Evolutionary conservation across 169 alveolate species (phyloP), one percentile per base, ranked within the genome.

Genomic region (Plasmodium gaboni): DNA sequence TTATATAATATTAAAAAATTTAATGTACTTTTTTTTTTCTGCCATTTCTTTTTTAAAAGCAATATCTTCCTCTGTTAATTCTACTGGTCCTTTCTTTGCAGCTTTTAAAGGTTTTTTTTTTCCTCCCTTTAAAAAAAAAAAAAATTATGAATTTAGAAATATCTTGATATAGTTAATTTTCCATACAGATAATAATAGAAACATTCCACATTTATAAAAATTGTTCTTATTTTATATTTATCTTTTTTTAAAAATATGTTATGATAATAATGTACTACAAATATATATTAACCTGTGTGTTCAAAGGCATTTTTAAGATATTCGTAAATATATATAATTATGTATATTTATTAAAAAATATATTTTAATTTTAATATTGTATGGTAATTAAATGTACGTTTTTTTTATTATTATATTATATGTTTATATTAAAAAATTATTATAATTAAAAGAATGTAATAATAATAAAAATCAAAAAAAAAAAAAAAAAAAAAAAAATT

Each of bases 31-130:
- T 78, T 78, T 78, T 50, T 65, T 78, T 55, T 78, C 89, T 12
- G 89, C 89, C 78, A 78, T 64, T 24, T 78, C 89, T 59, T 78
- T 78, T 78, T 78, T 78, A 78, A 78, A 78, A 48, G 89, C 78
- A 22, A 48, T 78, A 26, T 78, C 89, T 65, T 78, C 89, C 48
- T 78, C 89, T 44, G 89, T 78, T 59, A 78, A 9, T 78, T 78
- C 89, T 12, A 65, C 78, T 12, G 70, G 55, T 1, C 89, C 89
- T 76, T 78, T 78, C 46, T 78, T 78, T 15, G 89, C 78, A 42
- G 89, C 89, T 51, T 78, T 78, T 6, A 78, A 15, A 5, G 89
- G 89, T 55, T 78, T 78, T 44, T 78, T 78, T 51, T 78, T 78
- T 64, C 89, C 89, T 59, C 89, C 89, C 89, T 78, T 22, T 38